These are phyloP conservation scores for Chytriomyces confervae DNA, from an alignment of 192 early-diverging fungal genomes.

Conservation along the genomic window DNA sequence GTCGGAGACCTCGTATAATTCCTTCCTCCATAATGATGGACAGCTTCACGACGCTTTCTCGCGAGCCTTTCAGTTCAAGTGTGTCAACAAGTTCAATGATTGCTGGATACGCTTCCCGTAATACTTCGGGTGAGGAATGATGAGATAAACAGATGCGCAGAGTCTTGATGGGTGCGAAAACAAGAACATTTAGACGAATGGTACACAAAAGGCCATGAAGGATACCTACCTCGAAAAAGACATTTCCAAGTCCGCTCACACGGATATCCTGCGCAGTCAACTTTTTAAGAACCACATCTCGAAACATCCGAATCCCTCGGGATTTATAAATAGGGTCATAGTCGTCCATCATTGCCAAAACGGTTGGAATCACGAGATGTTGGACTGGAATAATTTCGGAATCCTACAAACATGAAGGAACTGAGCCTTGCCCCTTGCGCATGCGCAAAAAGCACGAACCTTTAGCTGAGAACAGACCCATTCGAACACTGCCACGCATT, in stretches of 20 bases:
- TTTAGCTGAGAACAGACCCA: conserved; percentile 33
- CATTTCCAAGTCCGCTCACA: conserved; percentile 38
- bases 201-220: not conserved
- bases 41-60: conserved; percentile 19
- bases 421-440: not conserved
- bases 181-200: not conserved
- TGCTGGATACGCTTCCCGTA: conserved; percentile 30
- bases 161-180: conserved; percentile 14
- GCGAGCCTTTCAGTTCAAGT: conserved; percentile 34
- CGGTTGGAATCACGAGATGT: conserved; percentile 40
- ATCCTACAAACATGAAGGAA: conserved; percentile 19
- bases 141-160: conserved; percentile 33
- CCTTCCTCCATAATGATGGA: conserved; percentile 42
- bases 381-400: conserved; percentile 35
- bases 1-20: conserved; percentile 34
- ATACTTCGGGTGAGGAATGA: conserved; percentile 34
- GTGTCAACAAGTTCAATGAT: conserved; percentile 34
- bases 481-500: conserved; percentile 44
- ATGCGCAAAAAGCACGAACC: conserved; percentile 7
- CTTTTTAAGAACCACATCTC: conserved; percentile 25
- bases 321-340: conserved; percentile 44
- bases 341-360: conserved; percentile 47
- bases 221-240: conserved; percentile 44
- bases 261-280: conserved; percentile 36
- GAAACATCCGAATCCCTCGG: conserved; percentile 32